Base-by-base conservation (phyloP, 2,329 filamentous ascomycete genomes). In the Fusarium papillatum region DNA sequence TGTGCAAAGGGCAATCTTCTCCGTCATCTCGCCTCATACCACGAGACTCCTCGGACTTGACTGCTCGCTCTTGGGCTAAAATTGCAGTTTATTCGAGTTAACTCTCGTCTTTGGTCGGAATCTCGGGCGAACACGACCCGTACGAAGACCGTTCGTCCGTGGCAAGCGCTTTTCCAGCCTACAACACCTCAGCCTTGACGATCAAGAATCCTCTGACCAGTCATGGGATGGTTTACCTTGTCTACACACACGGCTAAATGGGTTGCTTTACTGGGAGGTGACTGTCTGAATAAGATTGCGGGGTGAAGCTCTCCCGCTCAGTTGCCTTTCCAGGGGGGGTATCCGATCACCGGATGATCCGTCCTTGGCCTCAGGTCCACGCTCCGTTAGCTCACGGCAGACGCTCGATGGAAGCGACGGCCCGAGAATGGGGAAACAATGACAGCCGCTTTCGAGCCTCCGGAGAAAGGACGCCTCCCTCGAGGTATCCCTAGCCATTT, bases 401-500 rank as follows among this genome's bases (percentile, higher is more conserved):
- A 66, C 43, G 55, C 39, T 57, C 38, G 50, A 73, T 75, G 74
- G 74, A 75, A 77, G 74, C 74, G 74, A 76, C 74, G 74, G 74
- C 74, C 74, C 74, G 74, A 59, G 60, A 55, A 64, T 63, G 39
- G 59, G 66, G 55, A 41, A 41, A 48, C 59, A 31, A 43, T 69
- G 61, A 53, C 24, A 66, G 50, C 63, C 48, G 46, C 53, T 43
- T 29, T 29, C 41, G 71, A 76, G n/a, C 26, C 50, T 76, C 41
- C 14, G 19, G 62, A 50, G 59, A 62, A 62, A 69, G 46, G 43
- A 57, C 53, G 24, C 17, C 39, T 50, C 48, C 38, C 22, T 48
- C 39, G 46, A 60, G 71, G 14, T 46, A 39, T 64, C 55, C 26
- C 26, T 63, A 39, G 38, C 63, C 34, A 39, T 19, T 62, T n/a